Evolutionary conservation across 129 eudicot genomes (phyloP), one percentile per base, ranked within the genome.

Genomic region (Helichrysum umbraculigerum): DNA sequence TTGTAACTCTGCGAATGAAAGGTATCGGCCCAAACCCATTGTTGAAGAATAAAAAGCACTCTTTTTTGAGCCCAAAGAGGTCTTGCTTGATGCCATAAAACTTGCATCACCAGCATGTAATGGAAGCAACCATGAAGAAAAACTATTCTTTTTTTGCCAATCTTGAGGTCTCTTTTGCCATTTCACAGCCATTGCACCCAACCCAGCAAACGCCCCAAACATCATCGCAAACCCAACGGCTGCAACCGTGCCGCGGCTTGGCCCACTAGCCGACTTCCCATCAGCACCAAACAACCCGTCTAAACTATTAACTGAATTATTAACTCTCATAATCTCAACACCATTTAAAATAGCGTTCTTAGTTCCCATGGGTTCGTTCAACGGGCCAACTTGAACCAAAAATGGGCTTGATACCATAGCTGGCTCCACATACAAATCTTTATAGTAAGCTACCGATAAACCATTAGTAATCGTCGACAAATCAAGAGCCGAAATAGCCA

Each of bases 161-260:
- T 94, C 98, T 63, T 87, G 93, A 14, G 98, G 98, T 44, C 97
- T 74, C 73, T 94, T 94, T 64, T 81, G 92, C 98, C 98, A 94
- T 84, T 91, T 94, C n/a, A 94, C 89, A 11, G 95, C 98, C 95
- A 94, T 83, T 4, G 97, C 97, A 25, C 97, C 97, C 56, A 94
- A 81, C 8, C 97, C 98, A 2, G 87, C 92, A 79, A 91, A 91
- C 0, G 98, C 98, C 5, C 98, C 98, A 17, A 93, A 93, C 98
- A 93, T 93, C 98, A 90, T 93, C 7, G 91, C 96, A 30, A 91
- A 94, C 29, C 98, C 98, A 16, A 91, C 97, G 0, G 90, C 90
- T 1, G 96, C 98, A 41, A 94, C 97, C 1, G 90, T 87, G 2
- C 91, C 88, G 17, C 82, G 79, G 61, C 78, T 64, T 1, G 84